Percentiles rank a stretch among this genome's conserved stretches.
Conservation (phyloP, 371 early-diverging fungal genomes). For the Saksenaea vasiformis region DNA sequence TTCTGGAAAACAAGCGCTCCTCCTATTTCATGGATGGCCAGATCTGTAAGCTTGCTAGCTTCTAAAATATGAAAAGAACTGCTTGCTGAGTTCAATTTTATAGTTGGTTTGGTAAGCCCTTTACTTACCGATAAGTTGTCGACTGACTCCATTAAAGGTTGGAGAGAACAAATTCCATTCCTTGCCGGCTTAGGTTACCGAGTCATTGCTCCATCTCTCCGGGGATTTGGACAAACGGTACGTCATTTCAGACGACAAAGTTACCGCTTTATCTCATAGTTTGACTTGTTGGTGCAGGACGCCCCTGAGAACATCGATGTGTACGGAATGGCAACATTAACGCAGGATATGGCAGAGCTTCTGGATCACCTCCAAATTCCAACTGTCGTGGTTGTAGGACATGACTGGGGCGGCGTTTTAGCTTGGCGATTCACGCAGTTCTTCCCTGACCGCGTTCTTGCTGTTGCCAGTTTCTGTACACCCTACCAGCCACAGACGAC, state of each 20-base stretch:
- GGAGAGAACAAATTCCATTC: slow-evolving; percentile 74
- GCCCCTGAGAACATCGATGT: slow-evolving; percentile 45
- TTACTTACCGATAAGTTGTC: background rate
- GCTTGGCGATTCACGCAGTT: slow-evolving; percentile 72
- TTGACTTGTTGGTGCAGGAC: slow-evolving; percentile 42
- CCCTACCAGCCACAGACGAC: slow-evolving; percentile 55
- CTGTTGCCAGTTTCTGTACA: slow-evolving; percentile 67
- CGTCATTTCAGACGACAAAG: slow-evolving; percentile 12
- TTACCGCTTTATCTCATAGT: too few species aligned
- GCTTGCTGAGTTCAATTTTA: background rate
- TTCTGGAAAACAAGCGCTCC: slow-evolving; percentile 39
- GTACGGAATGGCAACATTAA: slow-evolving; percentile 59
- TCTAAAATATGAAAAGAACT: background rate
- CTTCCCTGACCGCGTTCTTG: slow-evolving; percentile 64
- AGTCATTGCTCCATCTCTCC: slow-evolving; percentile 68
- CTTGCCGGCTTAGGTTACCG: slow-evolving; percentile 69
- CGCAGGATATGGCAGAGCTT: slow-evolving; percentile 57
- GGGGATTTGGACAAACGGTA: slow-evolving; percentile 75
- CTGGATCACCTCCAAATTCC: slow-evolving; percentile 62
- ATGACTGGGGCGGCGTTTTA: slow-evolving; percentile 77
- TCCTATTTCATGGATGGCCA: slow-evolving; percentile 78
- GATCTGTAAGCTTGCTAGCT: slow-evolving; percentile 45
- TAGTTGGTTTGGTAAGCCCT: slow-evolving; percentile 15
- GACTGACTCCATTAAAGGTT: slow-evolving; percentile 42
- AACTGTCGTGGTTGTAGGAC: slow-evolving; percentile 66